Evolutionary conservation across 108 stramenopile species (phyloP).

Genomic region (Fragilaria radians): DNA sequence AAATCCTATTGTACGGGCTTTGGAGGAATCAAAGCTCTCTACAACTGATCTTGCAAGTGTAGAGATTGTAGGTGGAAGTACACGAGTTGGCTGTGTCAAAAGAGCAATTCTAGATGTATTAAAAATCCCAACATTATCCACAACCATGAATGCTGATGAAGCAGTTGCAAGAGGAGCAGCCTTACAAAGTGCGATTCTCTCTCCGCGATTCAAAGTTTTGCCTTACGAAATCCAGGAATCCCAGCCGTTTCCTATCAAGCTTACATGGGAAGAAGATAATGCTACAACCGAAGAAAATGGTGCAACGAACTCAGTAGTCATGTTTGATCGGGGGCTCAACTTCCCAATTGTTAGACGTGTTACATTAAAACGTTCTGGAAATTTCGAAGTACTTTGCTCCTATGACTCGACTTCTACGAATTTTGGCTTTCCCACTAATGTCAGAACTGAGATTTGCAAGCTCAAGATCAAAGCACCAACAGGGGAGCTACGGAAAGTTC

Average conservation of each 20-base stretch:
- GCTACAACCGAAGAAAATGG: constrained; percentile 51
- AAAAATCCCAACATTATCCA: constrained; percentile 57
- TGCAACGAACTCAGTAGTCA: constrained; percentile 75
- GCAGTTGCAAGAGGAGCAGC: constrained; percentile 94
- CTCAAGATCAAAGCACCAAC: constrained; percentile 66
- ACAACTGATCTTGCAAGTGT: constrained; percentile 61
- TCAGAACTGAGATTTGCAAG: constrained; percentile 46
- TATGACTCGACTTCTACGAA: constrained; percentile 52
- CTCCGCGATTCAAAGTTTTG: constrained; percentile 95
- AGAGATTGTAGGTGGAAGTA: constrained; percentile 95
- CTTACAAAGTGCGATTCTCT: constrained; percentile 94
- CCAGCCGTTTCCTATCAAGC: constrained; percentile 81
- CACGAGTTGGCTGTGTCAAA: constrained; percentile 90
- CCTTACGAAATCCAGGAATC: constrained; percentile 90
- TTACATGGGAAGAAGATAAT: constrained; percentile 88
- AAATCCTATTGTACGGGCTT: constrained; percentile 70
- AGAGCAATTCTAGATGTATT: constrained; percentile 64
- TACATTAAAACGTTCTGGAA: constrained; percentile 71
- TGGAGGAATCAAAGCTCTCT: constrained; percentile 80
- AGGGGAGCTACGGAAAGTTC: constrained; percentile 77
- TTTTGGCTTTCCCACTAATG: constrained; percentile 40
- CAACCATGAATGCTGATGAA: constrained; percentile 99
- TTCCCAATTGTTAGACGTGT: constrained; percentile 92
- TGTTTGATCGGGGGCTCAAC: constrained; percentile 89
- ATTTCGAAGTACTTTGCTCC: constrained; percentile 65